Evolutionary conservation across 257 asterid species (phyloP).

Genomic region (Solanum corneliomulleri): DNA sequence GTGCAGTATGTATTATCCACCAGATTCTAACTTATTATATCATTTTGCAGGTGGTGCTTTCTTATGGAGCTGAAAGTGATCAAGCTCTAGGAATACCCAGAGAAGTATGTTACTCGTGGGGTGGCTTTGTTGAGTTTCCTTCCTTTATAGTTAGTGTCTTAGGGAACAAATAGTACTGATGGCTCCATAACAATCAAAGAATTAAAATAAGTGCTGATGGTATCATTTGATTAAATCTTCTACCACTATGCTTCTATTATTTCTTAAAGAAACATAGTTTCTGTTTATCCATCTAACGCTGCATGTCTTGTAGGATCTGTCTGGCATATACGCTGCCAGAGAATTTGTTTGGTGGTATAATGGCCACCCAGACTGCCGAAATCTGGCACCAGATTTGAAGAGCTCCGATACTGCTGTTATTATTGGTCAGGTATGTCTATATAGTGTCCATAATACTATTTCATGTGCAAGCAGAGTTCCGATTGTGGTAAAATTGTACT

Average conservation of each 20-base stretch:
- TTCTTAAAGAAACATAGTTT: not conserved
- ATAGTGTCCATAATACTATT: not conserved
- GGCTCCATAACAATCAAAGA: not conserved
- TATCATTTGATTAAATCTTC: not conserved
- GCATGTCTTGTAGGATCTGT: slow-evolving; percentile 29
- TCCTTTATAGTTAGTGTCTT: not conserved
- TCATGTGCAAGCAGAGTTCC: not conserved
- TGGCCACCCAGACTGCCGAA: slow-evolving; percentile 81
- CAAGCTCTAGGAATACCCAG: slow-evolving; percentile 73
- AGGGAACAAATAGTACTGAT: not conserved
- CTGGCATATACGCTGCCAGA: slow-evolving; percentile 69
- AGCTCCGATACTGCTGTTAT: slow-evolving; percentile 74
- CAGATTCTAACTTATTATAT: not conserved
- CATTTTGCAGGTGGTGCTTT: slow-evolving; percentile 66
- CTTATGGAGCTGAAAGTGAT: slow-evolving; percentile 97
- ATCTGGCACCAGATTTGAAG: slow-evolving; percentile 67
- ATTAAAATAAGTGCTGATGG: not conserved
- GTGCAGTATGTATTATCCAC: not conserved
- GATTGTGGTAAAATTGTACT: not conserved
- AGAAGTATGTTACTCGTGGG: slow-evolving; percentile 40
- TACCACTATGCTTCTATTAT: not conserved
- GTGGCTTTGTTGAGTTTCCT: not conserved
- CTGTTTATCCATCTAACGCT: not conserved
- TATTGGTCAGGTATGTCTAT: slow-evolving; percentile 66
- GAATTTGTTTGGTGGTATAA: slow-evolving; percentile 99